Base-by-base conservation (phyloP, 805 yeast species). In the Spathaspora passalidarum region DNA sequence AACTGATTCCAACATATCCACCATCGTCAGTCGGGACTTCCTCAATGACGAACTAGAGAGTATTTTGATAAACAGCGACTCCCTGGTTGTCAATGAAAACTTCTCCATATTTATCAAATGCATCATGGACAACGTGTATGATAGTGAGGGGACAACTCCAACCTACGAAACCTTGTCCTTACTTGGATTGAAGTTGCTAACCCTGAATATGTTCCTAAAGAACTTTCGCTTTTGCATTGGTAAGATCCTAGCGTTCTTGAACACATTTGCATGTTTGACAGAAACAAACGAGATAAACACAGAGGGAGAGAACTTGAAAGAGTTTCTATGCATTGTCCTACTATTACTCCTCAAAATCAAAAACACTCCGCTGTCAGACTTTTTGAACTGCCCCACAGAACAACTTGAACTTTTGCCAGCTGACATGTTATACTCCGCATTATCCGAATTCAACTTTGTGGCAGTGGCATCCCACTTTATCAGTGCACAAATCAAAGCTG, bases 21-120 rank as follows among this genome's bases (percentile, higher is more conserved):
- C 18, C n/a, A 26, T 10, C 3, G 6, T 3, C 14, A 13, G n/a
- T 29, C 32, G 40, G 38, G 45, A 44, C 17, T 41, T 38, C 32
- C 32, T 45, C 14, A 51, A 50, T 13, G 52, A 49, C 13, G 47
- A 43, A 26, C 17, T 52, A 23, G 41, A 45, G 6, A 39, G 47
- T 7, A 38, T 48, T 10, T 54, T 71, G 10, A 56, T 69, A 41
- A 64, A 63, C 32, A 68, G 75, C 46, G 77, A 72, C 45, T 54
- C 73, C 8, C 48, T 49, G 4, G 77, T 64, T 49, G 67, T 73
- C 49, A 72, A 72, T 53, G 58, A 64, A 45, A 69, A 69, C 53
- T 54, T 72, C 14, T 66, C 72, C 1, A 47, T 54, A 2, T 66
- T 51, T 46, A 49, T 72, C 45, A 69, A 72, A 54, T 40, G 56